Conservation (phyloP, 2,329 filamentous ascomycete genomes). For the Pseudogymnoascus sp. region DNA sequence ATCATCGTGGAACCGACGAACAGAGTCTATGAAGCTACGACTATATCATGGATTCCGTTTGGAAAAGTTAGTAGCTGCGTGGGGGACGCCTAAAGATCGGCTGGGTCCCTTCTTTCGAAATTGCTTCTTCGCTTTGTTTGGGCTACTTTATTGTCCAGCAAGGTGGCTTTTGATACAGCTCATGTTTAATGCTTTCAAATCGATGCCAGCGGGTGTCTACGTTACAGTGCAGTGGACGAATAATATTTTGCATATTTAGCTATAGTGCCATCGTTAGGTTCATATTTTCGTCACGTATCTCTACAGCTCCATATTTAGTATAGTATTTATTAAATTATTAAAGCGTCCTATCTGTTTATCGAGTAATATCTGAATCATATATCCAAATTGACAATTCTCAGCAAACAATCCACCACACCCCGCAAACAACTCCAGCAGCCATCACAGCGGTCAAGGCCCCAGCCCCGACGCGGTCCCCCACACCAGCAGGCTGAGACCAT, state of each 20-base stretch:
- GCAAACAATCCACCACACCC: slow-evolving; percentile 45
- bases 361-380: not conserved
- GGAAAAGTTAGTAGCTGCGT: not conserved
- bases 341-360: no score
- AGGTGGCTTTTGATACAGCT: not conserved
- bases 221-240: not conserved
- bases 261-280: not conserved
- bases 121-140: not conserved
- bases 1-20: not conserved
- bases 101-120: not conserved
- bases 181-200: not conserved
- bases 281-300: no score
- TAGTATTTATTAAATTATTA: no score
- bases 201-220: not conserved
- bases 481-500: slow-evolving; percentile 23
- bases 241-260: not conserved
- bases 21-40: not conserved
- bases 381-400: not conserved
- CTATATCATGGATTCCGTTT: not conserved
- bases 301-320: no score
- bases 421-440: slow-evolving; percentile 44
- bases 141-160: not conserved
- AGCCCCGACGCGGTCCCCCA: slow-evolving; percentile 59
- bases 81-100: not conserved
- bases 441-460: slow-evolving; percentile 51